Percentiles rank a stretch among this genome's conserved stretches.
These are phyloP conservation scores for Apiospora marii DNA, from an alignment of 2,329 filamentous ascomycete species.

Conservation along the genomic window DNA sequence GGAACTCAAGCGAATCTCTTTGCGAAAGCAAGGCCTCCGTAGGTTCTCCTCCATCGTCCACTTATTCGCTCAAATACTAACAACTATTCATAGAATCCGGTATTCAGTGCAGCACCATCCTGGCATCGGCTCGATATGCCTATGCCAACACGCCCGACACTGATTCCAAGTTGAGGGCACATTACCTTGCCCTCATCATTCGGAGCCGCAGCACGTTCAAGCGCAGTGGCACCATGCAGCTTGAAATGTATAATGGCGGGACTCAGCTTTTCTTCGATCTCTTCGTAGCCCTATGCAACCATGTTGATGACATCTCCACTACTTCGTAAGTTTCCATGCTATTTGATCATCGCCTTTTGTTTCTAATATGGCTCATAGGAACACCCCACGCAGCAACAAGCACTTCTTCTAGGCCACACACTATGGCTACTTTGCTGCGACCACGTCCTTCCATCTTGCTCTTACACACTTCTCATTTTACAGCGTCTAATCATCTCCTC, in stretches of 20 bases:
- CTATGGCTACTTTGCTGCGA: background rate
- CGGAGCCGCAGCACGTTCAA: conserved; percentile 89
- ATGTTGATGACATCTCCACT: conserved; percentile 75
- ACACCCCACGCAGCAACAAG: conserved; percentile 57
- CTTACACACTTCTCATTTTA: background rate
- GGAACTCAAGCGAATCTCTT: conserved; percentile 82
- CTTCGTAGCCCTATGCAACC: conserved; percentile 92
- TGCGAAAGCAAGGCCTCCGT: conserved; percentile 90
- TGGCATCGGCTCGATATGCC: conserved; percentile 86
- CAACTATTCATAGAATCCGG: conserved; percentile 65
- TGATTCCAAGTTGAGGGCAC: conserved; percentile 88
- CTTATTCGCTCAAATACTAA: conserved; percentile 26
- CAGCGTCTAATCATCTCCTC: conserved; percentile 8
- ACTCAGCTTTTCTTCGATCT: conserved; percentile 89
- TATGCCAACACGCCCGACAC: conserved; percentile 89
- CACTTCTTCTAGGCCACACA: conserved; percentile 40
- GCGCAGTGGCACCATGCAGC: conserved; percentile 92
- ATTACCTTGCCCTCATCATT: conserved; percentile 93
- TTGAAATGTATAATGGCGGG: conserved; percentile 89
- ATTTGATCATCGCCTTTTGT: background rate
- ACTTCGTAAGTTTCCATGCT: conserved; percentile 6
- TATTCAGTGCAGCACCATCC: conserved; percentile 84
- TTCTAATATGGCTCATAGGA: conserved; percentile 40
- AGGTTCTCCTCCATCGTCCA: conserved; percentile 42
- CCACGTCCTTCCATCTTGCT: background rate